Percentiles rank a stretch among this genome's conserved stretches.
phyloP scores from a whole-genome alignment of 768 basidiomycete genomes.

The Lyophyllum decastes region DNA sequence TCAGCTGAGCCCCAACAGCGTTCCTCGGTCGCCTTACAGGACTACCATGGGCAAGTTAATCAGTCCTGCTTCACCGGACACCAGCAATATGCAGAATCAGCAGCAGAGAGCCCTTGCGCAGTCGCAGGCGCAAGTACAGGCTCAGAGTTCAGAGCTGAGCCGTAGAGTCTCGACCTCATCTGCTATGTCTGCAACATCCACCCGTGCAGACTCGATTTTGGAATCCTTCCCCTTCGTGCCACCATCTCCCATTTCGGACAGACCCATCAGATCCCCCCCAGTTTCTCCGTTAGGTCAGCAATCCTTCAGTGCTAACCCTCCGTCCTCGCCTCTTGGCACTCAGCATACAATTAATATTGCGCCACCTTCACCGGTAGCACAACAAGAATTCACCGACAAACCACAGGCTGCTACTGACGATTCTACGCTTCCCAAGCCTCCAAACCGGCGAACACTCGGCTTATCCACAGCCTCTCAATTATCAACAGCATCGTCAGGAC shows the following conservation, averaged over 20 bases:
- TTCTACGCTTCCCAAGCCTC: conserved; percentile 48
- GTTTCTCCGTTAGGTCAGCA: conserved; percentile 72
- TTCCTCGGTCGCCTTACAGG: conserved; percentile 50
- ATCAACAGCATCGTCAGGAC: conserved; percentile 77
- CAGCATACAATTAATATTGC: conserved; percentile 46
- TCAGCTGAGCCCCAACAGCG: conserved; percentile 31
- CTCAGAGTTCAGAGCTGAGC: conserved; percentile 44
- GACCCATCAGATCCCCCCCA: conserved; percentile 73
- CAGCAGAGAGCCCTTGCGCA: conserved; percentile 64
- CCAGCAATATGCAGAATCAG: conserved; percentile 57
- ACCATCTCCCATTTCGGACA: conserved; percentile 85
- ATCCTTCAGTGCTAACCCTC: conserved; percentile 44
- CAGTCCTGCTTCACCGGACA: conserved; percentile 39
- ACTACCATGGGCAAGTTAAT: conserved; percentile 67
- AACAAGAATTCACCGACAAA: conserved; percentile 41
- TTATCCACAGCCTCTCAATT: conserved; percentile 77
- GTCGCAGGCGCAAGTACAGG: conserved; percentile 64
- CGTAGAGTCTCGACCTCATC: conserved; percentile 67
- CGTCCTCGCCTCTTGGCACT: conserved; percentile 52
- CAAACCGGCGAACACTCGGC: conserved; percentile 62
- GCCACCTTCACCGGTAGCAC: conserved; percentile 58
- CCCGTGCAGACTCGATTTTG: conserved; percentile 80
- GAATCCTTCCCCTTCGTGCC: conserved; percentile 90
- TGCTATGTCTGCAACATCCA: conserved; percentile 65
- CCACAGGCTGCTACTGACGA: conserved; percentile 24